Percentiles rank a stretch among this genome's conserved stretches.
Conservation (phyloP, 805 yeast genomes). For the Sungouiozyma ichnusensis region DNA sequence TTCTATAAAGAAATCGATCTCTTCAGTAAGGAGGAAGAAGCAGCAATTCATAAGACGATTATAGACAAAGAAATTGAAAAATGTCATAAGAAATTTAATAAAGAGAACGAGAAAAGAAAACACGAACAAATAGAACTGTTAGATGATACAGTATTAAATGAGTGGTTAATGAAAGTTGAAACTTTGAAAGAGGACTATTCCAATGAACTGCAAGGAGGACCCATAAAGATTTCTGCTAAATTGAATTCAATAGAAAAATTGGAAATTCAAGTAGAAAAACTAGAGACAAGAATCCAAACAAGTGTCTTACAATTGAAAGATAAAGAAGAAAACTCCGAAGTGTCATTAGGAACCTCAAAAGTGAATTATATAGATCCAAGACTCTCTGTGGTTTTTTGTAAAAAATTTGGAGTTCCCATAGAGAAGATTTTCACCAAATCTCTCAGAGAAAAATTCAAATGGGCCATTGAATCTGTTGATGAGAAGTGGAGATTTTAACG, state of each 20-base stretch:
- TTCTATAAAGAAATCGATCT: slow-evolving; percentile 63
- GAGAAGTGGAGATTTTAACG: slow-evolving; percentile 72
- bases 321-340: slow-evolving; percentile 88
- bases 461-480: slow-evolving; percentile 92
- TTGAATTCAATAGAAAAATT: slow-evolving; percentile 53
- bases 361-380: slow-evolving; percentile 94
- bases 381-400: slow-evolving; percentile 78
- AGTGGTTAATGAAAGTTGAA: slow-evolving; percentile 45
- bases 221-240: slow-evolving; percentile 45
- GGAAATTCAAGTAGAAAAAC: slow-evolving; percentile 54
- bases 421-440: slow-evolving; percentile 89
- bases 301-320: slow-evolving; percentile 73
- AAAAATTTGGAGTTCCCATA: slow-evolving; percentile 77
- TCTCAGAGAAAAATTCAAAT: slow-evolving; percentile 79
- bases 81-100: slow-evolving; percentile 49
- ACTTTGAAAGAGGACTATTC: slow-evolving; percentile 42
- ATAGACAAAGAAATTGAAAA: slow-evolving; percentile 59
- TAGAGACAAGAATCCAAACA: slow-evolving; percentile 60
- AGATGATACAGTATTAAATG: slow-evolving; percentile 46
- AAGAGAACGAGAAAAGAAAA: slow-evolving; percentile 67
- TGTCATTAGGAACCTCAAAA: slow-evolving; percentile 86
- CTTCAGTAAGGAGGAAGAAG: slow-evolving; percentile 53
- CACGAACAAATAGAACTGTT: slow-evolving; percentile 45
- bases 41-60: slow-evolving; percentile 45
- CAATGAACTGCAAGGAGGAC: slow-evolving; percentile 48